phyloP scores from a whole-genome alignment of 345 rosid genomes.

The Salix udensis region DNA sequence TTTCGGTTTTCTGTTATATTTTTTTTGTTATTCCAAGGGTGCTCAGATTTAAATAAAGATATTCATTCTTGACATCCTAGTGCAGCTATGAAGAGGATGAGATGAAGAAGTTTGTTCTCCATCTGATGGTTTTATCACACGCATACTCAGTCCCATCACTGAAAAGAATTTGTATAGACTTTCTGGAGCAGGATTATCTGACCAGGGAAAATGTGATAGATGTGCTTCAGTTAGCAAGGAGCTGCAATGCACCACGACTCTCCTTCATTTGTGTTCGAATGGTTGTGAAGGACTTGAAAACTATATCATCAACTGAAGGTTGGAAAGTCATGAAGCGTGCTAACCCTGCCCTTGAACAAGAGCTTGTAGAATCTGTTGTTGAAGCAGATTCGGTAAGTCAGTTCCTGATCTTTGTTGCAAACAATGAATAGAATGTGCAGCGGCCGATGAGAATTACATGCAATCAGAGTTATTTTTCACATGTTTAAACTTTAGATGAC shows the following conservation, averaged over 20 bases:
- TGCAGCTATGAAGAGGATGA: constrained; percentile 78
- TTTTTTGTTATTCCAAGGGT: background rate
- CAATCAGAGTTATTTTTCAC: background rate
- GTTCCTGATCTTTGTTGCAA: constrained; percentile 7
- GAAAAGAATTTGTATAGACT: constrained; percentile 53
- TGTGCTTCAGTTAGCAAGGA: constrained; percentile 69
- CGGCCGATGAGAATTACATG: background rate
- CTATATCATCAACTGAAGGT: constrained; percentile 68
- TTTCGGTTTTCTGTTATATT: background rate
- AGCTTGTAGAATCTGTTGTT: constrained; percentile 59
- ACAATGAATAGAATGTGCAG: background rate
- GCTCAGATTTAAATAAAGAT: background rate
- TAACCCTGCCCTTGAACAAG: constrained; percentile 73
- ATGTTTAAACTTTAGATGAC: background rate
- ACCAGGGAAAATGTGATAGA: constrained; percentile 74
- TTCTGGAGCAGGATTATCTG: constrained; percentile 56
- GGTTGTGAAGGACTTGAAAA: constrained; percentile 69
- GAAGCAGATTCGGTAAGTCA: constrained; percentile 67
- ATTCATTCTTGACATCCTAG: constrained; percentile 1
- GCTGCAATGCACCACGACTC: constrained; percentile 67
- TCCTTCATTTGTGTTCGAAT: constrained; percentile 51
- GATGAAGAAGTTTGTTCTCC: constrained; percentile 67
- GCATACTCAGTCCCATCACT: constrained; percentile 56
- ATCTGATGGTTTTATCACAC: constrained; percentile 75
- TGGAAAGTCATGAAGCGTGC: constrained; percentile 73